Conservation (phyloP, 202 grass and related monocot species). For the Zoysia matrella region DNA sequence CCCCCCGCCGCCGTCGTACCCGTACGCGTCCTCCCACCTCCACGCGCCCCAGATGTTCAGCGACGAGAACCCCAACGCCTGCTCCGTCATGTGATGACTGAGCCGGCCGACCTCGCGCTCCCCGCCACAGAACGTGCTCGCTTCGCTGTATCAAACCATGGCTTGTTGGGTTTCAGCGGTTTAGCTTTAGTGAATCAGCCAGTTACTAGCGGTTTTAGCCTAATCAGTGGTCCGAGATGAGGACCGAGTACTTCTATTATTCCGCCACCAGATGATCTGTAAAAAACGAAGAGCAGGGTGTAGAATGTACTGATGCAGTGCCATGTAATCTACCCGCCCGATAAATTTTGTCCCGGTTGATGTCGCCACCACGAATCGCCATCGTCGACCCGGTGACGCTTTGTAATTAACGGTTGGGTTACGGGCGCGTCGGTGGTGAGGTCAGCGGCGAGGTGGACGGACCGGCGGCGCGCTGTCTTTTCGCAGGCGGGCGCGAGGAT, state of each 20-base stretch:
- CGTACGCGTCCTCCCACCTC: constrained; percentile 41
- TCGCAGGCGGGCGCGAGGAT: not conserved
- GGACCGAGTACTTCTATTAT: too few relatives aligned
- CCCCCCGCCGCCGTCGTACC: constrained; percentile 17
- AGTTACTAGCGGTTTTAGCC: constrained; percentile 1
- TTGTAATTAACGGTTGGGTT: constrained; percentile 2
- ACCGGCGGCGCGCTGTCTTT: not conserved
- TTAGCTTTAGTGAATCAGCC: not conserved
- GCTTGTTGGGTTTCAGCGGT: constrained; percentile 1
- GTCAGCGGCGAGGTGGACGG: constrained; percentile 3
- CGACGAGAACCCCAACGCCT: constrained; percentile 48
- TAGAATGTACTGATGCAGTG: too few relatives aligned
- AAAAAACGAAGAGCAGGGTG: constrained; percentile 34
- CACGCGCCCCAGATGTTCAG: constrained; percentile 69
- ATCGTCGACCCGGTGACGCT: not conserved
- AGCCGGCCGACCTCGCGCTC: not conserved
- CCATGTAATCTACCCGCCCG: constrained; percentile 1
- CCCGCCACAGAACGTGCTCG: not conserved
- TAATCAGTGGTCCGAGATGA: constrained; percentile 28
- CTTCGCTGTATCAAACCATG: constrained; percentile 31
- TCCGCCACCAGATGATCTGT: not conserved
- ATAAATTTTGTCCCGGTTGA: constrained; percentile 36
- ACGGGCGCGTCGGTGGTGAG: constrained; percentile 34
- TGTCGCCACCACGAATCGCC: not conserved
- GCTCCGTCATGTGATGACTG: constrained; percentile 70